Percentiles rank a stretch among this genome's conserved stretches.
Evolutionary conservation across 352 stramenopile genomes (phyloP).

Genomic region (Pythium monospermum): DNA sequence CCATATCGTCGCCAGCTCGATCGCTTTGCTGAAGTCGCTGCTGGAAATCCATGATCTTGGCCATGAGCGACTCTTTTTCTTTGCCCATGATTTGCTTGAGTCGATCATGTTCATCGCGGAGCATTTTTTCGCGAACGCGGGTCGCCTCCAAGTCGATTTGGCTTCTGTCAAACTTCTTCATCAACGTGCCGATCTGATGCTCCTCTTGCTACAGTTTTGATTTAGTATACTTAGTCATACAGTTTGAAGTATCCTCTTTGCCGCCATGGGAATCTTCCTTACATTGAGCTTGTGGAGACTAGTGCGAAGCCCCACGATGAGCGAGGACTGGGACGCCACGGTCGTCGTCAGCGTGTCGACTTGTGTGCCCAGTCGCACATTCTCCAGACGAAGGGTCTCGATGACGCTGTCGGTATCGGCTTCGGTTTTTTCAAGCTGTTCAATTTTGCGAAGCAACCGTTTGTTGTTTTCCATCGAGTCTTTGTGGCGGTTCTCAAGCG

Average conservation of each 20-base stretch:
- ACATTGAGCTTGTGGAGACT: slow-evolving; percentile 50
- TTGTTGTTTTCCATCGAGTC: slow-evolving; percentile 69
- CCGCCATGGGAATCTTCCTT: background rate
- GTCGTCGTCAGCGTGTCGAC: slow-evolving; percentile 44
- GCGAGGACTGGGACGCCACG: slow-evolving; percentile 44
- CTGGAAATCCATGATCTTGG: slow-evolving; percentile 55
- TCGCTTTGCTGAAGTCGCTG: slow-evolving; percentile 37
- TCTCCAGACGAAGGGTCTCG: slow-evolving; percentile 33
- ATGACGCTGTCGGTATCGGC: slow-evolving; percentile 33
- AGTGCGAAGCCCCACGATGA: slow-evolving; percentile 54
- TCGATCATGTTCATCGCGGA: slow-evolving; percentile 47
- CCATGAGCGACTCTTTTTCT: slow-evolving; percentile 50
- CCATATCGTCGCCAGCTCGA: slow-evolving; percentile 20
- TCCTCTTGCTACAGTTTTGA: slow-evolving; percentile 57
- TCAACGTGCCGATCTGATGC: slow-evolving; percentile 33
- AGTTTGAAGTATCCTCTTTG: no score
- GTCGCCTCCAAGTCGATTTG: slow-evolving; percentile 48
- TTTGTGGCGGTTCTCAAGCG: slow-evolving; percentile 51
- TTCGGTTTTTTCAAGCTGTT: slow-evolving; percentile 52
- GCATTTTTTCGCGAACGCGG: slow-evolving; percentile 42
- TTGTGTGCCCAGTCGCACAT: slow-evolving; percentile 30
- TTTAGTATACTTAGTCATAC: no score
- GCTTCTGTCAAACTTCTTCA: slow-evolving; percentile 39
- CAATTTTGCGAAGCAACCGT: slow-evolving; percentile 55
- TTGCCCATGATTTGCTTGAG: slow-evolving; percentile 32